Evolutionary conservation across 2,329 filamentous ascomycete species (phyloP).

Genomic region (Botrytis cinerea): DNA sequence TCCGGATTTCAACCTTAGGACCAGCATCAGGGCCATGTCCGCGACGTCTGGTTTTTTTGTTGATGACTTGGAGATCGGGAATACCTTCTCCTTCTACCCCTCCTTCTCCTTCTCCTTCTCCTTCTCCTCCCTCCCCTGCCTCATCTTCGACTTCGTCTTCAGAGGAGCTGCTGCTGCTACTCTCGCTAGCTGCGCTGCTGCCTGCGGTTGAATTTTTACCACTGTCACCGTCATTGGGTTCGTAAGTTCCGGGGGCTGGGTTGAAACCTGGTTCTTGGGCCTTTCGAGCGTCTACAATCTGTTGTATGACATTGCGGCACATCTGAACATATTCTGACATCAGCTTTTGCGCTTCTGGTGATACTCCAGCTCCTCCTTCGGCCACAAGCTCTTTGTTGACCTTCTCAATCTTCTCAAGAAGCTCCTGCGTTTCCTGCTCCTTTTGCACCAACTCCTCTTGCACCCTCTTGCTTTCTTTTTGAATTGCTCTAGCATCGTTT

Average conservation of each 20-base stretch:
- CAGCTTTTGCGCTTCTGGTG: neutral
- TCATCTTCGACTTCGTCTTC: neutral
- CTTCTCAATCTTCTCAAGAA: neutral
- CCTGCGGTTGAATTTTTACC: neutral
- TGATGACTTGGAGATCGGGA: neutral
- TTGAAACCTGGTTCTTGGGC: neutral
- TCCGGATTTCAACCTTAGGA: neutral
- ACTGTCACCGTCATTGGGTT: neutral
- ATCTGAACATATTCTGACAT: neutral
- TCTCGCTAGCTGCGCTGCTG: neutral
- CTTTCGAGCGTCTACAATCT: neutral
- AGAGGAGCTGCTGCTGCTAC: neutral
- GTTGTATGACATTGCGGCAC: neutral
- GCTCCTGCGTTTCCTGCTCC: neutral
- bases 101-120: neutral
- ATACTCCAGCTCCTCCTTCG: too few relatives aligned
- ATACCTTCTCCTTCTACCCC: neutral
- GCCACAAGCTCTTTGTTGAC: neutral
- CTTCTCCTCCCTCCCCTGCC: neutral
- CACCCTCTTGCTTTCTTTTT: neutral
- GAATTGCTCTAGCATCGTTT: neutral
- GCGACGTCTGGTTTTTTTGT: neutral
- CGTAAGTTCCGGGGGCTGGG: neutral
- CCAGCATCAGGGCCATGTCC: neutral
- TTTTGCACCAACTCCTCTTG: neutral